Conservation (phyloP, 306 rosid species). For the Herpetospermum pedunculosum region DNA sequence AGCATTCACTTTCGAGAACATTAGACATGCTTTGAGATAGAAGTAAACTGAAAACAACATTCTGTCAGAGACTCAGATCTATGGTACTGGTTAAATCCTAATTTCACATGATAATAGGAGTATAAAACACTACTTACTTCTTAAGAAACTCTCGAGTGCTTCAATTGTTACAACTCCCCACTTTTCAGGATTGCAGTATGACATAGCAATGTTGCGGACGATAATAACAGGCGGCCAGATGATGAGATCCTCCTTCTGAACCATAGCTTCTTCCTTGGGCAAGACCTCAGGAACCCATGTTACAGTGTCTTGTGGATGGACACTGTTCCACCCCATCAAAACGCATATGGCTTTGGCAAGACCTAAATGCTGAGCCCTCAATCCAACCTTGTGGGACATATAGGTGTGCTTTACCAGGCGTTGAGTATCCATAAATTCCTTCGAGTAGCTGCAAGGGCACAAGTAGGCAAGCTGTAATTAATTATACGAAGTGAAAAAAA, state of each 20-base stretch:
- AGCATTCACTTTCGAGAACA: background rate
- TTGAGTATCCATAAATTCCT: slow-evolving; percentile 88
- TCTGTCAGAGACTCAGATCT: no score
- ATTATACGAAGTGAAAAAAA: background rate
- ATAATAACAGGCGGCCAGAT: slow-evolving; percentile 82
- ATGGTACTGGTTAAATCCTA: background rate
- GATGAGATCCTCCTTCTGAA: slow-evolving; percentile 90
- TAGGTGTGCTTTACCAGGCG: slow-evolving; percentile 86
- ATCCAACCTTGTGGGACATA: slow-evolving; percentile 82
- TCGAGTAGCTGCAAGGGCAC: slow-evolving; percentile 51
- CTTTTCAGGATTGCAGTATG: slow-evolving; percentile 47
- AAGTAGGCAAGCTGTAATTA: slow-evolving; percentile 13
- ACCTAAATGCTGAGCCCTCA: slow-evolving; percentile 70
- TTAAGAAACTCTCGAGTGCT: slow-evolving; percentile 64
- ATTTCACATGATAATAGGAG: background rate
- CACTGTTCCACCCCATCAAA: slow-evolving; percentile 85
- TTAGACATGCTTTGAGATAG: background rate
- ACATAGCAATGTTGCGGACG: slow-evolving; percentile 70
- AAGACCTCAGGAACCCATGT: slow-evolving; percentile 80
- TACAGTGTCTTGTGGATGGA: slow-evolving; percentile 51
- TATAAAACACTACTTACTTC: slow-evolving; percentile 43
- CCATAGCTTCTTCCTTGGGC: slow-evolving; percentile 49
- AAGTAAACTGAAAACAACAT: background rate
- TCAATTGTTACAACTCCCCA: slow-evolving; percentile 78
- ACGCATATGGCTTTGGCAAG: slow-evolving; percentile 86